These are phyloP conservation scores for Saccharomycopsis vini DNA, from an alignment of 805 yeast genomes.

Conservation along the genomic window DNA sequence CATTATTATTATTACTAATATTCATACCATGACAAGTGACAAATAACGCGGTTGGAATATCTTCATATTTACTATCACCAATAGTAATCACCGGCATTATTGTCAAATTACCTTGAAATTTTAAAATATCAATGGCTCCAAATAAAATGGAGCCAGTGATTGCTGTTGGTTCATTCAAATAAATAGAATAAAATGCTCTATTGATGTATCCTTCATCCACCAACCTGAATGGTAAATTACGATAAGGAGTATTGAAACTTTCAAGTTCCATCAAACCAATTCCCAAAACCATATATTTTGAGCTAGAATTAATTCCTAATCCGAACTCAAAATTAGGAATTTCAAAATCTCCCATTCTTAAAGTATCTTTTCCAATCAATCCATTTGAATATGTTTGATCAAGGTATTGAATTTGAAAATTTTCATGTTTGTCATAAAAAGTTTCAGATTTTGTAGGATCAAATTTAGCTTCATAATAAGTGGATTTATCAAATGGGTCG, in stretches of 20 bases:
- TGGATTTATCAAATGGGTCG: too few species aligned
- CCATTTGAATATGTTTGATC: too few species aligned
- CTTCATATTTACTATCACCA: slow-evolving; percentile 19
- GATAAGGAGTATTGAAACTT: neutral
- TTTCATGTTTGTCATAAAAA: too few species aligned
- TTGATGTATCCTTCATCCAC: neutral
- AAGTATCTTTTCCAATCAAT: too few species aligned
- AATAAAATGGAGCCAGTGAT: slow-evolving; percentile 49
- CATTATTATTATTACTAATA: neutral
- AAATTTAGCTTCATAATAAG: too few species aligned
- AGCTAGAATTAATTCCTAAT: slow-evolving; percentile 11
- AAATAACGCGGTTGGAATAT: neutral
- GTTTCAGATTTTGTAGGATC: too few species aligned
- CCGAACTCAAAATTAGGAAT: slow-evolving; percentile 11
- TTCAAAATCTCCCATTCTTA: slow-evolving; percentile 28
- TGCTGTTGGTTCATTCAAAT: slow-evolving; percentile 37
- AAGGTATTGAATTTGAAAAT: too few species aligned
- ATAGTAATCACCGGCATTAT: slow-evolving; percentile 45
- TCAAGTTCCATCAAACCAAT: neutral
- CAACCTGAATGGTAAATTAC: neutral
- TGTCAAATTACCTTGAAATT: slow-evolving; percentile 44
- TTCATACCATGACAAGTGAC: neutral
- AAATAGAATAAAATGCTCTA: slow-evolving; percentile 35
- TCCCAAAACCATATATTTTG: neutral
- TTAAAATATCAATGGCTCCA: slow-evolving; percentile 64